phyloP scores from a whole-genome alignment of 345 rosid species.

The Pistacia vera region DNA sequence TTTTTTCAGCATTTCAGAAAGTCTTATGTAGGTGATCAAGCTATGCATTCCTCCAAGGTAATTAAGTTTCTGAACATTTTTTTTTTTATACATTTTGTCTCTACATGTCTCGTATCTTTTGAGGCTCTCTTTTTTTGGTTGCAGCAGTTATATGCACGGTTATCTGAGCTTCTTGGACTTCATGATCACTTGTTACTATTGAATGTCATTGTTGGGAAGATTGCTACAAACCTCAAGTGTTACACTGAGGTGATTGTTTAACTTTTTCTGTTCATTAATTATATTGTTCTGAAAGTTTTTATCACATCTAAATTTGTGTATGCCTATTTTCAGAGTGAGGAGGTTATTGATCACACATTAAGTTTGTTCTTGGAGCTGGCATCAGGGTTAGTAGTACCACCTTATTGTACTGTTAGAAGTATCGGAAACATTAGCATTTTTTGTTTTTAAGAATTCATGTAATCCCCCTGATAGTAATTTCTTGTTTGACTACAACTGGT shows the following conservation, averaged over 20 bases:
- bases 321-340: conserved; percentile 72
- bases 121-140: conserved; percentile 40
- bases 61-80: conserved; percentile 17
- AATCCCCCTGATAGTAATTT: neutral
- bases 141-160: conserved; percentile 95
- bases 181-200: conserved; percentile 87
- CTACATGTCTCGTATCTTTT: conserved; percentile 23
- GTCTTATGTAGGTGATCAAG: conserved; percentile 99
- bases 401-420: conserved; percentile 15
- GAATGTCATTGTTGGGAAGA: conserved; percentile 94
- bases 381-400: conserved; percentile 70
- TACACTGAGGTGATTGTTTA: conserved; percentile 68
- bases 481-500: neutral
- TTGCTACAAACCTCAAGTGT: conserved; percentile 92
- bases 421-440: conserved; percentile 6
- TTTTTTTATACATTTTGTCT: neutral
- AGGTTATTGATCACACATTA: conserved; percentile 91
- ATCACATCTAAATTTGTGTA: conserved; percentile 16
- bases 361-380: conserved; percentile 94
- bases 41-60: conserved; percentile 98
- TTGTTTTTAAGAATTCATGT: conserved; percentile 10
- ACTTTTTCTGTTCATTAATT: conserved; percentile 2
- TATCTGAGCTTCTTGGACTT: conserved; percentile 92
- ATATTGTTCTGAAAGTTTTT: conserved; percentile 15
- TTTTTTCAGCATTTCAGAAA: conserved; percentile 98